Conservation (phyloP, 2,329 filamentous ascomycete genomes). For the Ascochyta viciae-villosae region DNA sequence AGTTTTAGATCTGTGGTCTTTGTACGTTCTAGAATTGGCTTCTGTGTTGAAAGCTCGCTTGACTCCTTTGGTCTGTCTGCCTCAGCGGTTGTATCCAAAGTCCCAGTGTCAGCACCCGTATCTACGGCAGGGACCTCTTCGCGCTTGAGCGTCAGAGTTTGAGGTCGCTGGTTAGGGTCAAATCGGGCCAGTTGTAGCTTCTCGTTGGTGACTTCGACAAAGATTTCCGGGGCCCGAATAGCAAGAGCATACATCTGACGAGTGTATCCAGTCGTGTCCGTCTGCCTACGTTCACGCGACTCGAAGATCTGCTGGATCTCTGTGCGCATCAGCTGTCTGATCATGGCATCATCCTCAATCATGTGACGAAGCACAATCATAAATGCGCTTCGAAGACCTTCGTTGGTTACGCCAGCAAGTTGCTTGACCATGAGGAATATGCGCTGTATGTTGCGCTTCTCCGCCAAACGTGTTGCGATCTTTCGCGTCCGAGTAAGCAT, state of each 20-base stretch:
- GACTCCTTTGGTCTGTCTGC: slow-evolving; percentile 45
- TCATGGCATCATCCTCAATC: slow-evolving; percentile 88
- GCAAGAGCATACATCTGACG: slow-evolving; percentile 80
- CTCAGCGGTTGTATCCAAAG: slow-evolving; percentile 40
- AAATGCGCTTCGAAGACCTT: slow-evolving; percentile 76
- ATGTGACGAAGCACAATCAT: slow-evolving; percentile 91
- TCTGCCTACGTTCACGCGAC: slow-evolving; percentile 54
- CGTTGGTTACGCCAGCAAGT: slow-evolving; percentile 78
- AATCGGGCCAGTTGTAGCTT: slow-evolving; percentile 76
- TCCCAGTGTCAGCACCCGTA: slow-evolving; percentile 20
- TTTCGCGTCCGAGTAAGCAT: slow-evolving; percentile 82
- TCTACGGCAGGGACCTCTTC: slow-evolving; percentile 44
- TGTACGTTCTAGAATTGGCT: slow-evolving; percentile 65
- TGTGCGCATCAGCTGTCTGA: slow-evolving; percentile 89
- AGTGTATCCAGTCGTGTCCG: slow-evolving; percentile 76
- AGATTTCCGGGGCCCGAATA: slow-evolving; percentile 81
- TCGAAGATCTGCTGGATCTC: slow-evolving; percentile 85
- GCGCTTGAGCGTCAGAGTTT: slow-evolving; percentile 61
- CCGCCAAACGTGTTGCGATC: slow-evolving; percentile 77
- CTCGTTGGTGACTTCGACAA: slow-evolving; percentile 87
- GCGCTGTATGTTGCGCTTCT: slow-evolving; percentile 87
- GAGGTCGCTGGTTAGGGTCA: slow-evolving; percentile 61
- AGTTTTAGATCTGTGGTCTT: slow-evolving; percentile 77
- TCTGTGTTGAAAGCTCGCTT: slow-evolving; percentile 36
- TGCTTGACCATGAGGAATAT: slow-evolving; percentile 97